Evolutionary conservation across 495 filamentous ascomycete species (phyloP), one percentile per base, ranked within the genome.

Genomic region (Neurospora sp.): DNA sequence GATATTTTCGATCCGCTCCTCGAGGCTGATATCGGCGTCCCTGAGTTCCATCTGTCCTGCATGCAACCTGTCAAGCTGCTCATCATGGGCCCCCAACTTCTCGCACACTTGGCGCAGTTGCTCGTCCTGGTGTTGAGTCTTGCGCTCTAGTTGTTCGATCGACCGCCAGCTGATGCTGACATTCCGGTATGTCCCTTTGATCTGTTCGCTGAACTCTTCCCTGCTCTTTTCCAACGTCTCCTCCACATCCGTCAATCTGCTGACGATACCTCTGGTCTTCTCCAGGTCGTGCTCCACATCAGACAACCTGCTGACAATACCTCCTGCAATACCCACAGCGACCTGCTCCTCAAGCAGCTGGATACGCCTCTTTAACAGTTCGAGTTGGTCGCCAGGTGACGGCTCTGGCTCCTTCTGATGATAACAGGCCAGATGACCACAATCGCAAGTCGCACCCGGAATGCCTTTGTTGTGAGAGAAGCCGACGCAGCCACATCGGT

Each of bases 371-470:
- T 79, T 83, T 71, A 89, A 75, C 14, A 79, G 77, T 31, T 87
- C 86, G 35, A 89, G 72, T 69, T 79, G 78, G 72, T 84, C 82
- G 12, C 23, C 31, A 14, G 73, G 76, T 16, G 80, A 72, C 11
- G 79, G 73, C 35, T 85, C 84, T 23, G 81, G 76, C 6, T 84
- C 82, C 69, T 81, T 82, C 70, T 82, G 79, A 77, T 89, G 87
- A 74, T 84, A 89, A 73, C 86, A 87, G 38, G 87, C 85, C 69
- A 85, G 83, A 75, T 89, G 87, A 23, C 87, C 87, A 74, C 87
- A 89, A 23, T 86, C 82, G 73, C 87, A 89, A 23, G 79, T 84
- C 59, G 84, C 83, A 42, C 87, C 82, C 2, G 86, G 86, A 41
- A 86, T 82, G 39, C 79, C 77, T 48, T 80, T 81, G 76, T 88